Percentiles rank a stretch among this genome's conserved stretches.
Conservation (phyloP, 2,329 filamentous ascomycete genomes). For the Colletotrichum navitas region DNA sequence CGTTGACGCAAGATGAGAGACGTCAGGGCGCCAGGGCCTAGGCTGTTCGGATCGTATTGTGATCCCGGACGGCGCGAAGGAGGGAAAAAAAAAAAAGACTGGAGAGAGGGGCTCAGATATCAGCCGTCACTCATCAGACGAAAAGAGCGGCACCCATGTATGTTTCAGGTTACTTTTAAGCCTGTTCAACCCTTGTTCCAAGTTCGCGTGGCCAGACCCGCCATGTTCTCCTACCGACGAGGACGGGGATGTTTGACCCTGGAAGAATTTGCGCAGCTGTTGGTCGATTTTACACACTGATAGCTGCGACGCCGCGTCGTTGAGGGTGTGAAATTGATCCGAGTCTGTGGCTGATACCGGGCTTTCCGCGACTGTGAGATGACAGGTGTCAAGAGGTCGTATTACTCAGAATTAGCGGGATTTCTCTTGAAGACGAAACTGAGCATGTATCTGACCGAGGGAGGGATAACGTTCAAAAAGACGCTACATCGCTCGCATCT, state of each 20-base stretch:
- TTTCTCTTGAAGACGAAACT: background rate
- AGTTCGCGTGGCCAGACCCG: conserved; percentile 38
- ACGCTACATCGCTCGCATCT: background rate
- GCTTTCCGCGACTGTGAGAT: background rate
- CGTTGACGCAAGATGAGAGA: conserved; percentile 40
- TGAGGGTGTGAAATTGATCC: conserved; percentile 13
- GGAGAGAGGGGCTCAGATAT: conserved; percentile 31
- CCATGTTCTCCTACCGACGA: conserved; percentile 36
- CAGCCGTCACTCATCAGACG: conserved; percentile 42
- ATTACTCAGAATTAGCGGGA: background rate
- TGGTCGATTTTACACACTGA: conserved; percentile 12
- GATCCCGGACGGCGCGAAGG: background rate
- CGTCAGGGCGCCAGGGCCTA: conserved; percentile 20
- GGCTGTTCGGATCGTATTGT: conserved; percentile 15
- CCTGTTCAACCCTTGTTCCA: conserved; percentile 34
- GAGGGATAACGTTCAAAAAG: conserved; percentile 2
- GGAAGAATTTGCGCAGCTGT: background rate
- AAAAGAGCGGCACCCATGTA: conserved; percentile 27
- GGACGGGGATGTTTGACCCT: conserved; percentile 22
- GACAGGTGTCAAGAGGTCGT: conserved; percentile 5
- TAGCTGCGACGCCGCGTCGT: conserved; percentile 7
- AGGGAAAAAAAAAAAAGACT: conserved; percentile 9
- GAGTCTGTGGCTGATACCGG: conserved; percentile 7
- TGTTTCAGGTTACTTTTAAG: conserved; percentile 42
- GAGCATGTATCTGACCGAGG: conserved; percentile 17